Base-by-base conservation (phyloP, 2,329 filamentous ascomycete species). In the Aureobasidium sp. region DNA sequence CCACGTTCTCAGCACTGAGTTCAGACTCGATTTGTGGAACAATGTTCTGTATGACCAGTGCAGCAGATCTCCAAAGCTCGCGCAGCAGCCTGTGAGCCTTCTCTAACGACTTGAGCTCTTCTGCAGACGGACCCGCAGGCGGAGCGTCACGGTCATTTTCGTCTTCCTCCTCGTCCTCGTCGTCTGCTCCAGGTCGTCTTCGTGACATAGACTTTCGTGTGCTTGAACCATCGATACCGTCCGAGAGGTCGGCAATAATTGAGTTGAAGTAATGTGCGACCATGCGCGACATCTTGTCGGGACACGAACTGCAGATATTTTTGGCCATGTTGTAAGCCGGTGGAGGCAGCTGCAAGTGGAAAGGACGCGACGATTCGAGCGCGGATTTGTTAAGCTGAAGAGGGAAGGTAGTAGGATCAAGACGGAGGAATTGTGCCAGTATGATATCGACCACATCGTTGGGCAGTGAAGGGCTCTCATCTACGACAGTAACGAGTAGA, bases 231-330 rank as follows among this genome's bases (percentile, higher is more conserved):
- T 66, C 61, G 12, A 68, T 56, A 5, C 65, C 67, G 20, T 73
- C 70, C 13, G 70, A 91, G 3, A 91, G 89, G 71, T 97, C 91
- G 65, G 97, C 86, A 63, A 99, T 95, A 57, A 97, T 91, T 62
- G 96, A 91, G 75, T 91, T 96, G 73, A 99, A 99, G 74, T 97
- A 99, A 70, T 96, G 91, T 67, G 91, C 93, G 62, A 97, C 88
- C 67, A 95, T 91, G 65, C 91, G 88, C 1, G 91, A 88, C 93
- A 99, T 97, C 75, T 95, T 95, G 68, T 97, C 93, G 0, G 90
- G 86, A 68, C 87, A 95, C 20, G 84, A 84, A 69, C 91, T 94
- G 78, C 94, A 99, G 48, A 99, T 87, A 2, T 89, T 90, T 75
- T 95, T 96, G 26, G 94, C 93, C 89, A 97, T 96, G 71, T 94